Conservation (phyloP, 2,329 filamentous ascomycete species). For the Monosporascus sp. region DNA sequence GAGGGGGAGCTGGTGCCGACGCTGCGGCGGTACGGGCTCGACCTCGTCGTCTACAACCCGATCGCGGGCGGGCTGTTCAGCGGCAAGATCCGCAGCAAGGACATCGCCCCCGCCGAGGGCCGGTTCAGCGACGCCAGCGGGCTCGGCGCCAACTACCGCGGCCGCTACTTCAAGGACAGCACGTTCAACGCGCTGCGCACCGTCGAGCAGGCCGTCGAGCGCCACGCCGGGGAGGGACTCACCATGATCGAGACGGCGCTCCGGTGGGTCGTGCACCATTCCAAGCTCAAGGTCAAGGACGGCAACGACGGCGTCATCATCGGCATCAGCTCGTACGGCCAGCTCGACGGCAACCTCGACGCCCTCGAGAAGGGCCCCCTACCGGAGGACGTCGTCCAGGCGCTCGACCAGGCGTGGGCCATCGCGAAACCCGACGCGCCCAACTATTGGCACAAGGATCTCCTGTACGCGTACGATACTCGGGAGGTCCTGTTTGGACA, state of each 20-base stretch:
- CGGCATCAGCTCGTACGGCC: slow-evolving; percentile 51
- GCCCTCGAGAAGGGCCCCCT: slow-evolving; percentile 64
- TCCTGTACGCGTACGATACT: slow-evolving; percentile 64
- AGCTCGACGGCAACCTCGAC: slow-evolving; percentile 53
- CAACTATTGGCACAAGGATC: slow-evolving; percentile 53
- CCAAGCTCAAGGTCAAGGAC: slow-evolving; percentile 44
- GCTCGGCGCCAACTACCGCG: slow-evolving; percentile 53
- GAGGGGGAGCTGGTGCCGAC: slow-evolving; percentile 70
- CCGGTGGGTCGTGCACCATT: slow-evolving; percentile 70
- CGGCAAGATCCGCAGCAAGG: slow-evolving; percentile 68
- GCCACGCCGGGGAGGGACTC: slow-evolving; percentile 49
- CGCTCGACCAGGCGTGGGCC: slow-evolving; percentile 72
- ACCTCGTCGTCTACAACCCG: slow-evolving; percentile 78
- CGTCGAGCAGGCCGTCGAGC: slow-evolving; percentile 62
- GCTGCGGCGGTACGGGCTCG: slow-evolving; percentile 69
- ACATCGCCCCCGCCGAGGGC: slow-evolving; percentile 58
- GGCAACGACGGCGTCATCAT: slow-evolving; percentile 56
- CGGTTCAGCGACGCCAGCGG: slow-evolving; percentile 56
- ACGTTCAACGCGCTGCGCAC: slow-evolving; percentile 58
- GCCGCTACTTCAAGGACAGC: slow-evolving; percentile 66
- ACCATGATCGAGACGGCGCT: slow-evolving; percentile 68
- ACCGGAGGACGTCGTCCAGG: slow-evolving; percentile 68
- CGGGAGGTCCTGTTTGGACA: slow-evolving; percentile 51
- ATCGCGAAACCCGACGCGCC: slow-evolving; percentile 54
- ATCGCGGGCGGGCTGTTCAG: slow-evolving; percentile 75